phyloP scores from a whole-genome alignment of 176 grass and related monocot species.

The Cocos nucifera region DNA sequence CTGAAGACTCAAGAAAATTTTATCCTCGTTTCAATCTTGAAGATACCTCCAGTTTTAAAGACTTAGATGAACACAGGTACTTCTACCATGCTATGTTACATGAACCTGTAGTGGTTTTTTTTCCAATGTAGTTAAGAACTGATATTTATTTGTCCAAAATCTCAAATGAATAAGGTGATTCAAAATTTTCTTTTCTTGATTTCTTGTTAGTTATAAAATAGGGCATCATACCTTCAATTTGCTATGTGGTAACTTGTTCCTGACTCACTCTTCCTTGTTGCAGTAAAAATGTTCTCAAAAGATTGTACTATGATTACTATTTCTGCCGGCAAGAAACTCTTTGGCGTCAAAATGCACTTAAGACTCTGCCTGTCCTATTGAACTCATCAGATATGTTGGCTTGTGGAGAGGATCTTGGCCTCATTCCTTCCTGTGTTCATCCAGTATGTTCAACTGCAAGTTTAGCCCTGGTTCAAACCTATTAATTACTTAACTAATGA shows the following conservation, averaged over 20 bases:
- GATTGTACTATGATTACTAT: conserved; percentile 96
- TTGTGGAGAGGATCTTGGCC: conserved; percentile 95
- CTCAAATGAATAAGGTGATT: no score
- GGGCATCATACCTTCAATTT: no score
- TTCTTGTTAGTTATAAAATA: no score
- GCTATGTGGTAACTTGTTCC: not conserved
- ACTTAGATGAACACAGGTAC: conserved; percentile 96
- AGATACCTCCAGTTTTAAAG: conserved; percentile 77
- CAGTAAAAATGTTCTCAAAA: conserved; percentile 97
- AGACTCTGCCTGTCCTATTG: conserved; percentile 91
- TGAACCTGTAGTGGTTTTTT: no score
- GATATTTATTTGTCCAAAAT: no score
- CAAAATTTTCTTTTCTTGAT: no score
- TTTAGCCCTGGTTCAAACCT: conserved; percentile 11
- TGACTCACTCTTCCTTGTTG: conserved; percentile 20
- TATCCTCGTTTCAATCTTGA: conserved; percentile 97
- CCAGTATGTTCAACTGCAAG: conserved; percentile 44
- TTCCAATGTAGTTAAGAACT: no score
- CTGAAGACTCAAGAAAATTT: conserved; percentile 72
- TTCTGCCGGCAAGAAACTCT: conserved; percentile 90
- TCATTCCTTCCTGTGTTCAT: conserved; percentile 99
- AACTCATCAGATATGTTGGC: conserved; percentile 97
- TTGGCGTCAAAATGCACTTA: conserved; percentile 88
- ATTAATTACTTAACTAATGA: conserved; percentile 27
- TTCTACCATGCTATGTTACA: not conserved